Evolutionary conservation across 495 filamentous ascomycete genomes (phyloP), one percentile per base, ranked within the genome.

Genomic region (Aspergillus baeticus): DNA sequence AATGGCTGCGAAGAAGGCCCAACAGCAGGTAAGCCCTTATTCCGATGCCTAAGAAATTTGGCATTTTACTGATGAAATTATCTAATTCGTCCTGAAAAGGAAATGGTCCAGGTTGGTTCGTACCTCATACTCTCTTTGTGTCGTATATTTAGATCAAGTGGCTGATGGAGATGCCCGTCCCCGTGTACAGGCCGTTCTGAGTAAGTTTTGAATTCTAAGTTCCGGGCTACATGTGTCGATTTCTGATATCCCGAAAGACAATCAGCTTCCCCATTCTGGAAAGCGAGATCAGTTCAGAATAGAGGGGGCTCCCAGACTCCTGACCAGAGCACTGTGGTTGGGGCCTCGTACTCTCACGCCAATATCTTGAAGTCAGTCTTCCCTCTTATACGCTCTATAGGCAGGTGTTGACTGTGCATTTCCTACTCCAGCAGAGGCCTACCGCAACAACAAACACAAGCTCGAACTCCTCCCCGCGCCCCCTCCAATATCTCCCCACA

Each of bases 101-200:
- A 98, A 84, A 98, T 98, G 94, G 90, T 96, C 60, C 93, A 98
- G 87, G 91, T 98, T 81, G 94, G 94, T 97, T 84, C 81, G 85
- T 87, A 75, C 68, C 64, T 66, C 63, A 63, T 51, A 43, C 35
- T 17, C 26, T 57, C 61, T 57, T 67, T 58, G n/a, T 62, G 10
- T 58, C 50, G 37, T 17, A 39, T 13, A 18, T 50, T 37, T 42
- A 14, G 37, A 49, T 58, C 17, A 44, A 57, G 50, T 61, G 58
- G 56, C 61, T 69, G 61, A 68, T 60, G 65, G 60, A 71, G 63
- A 64, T 70, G 58, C 69, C 59, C 34, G 15, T 20, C 22, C 34
- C 31, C 15, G 45, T 58, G 42, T 11, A 38, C 62, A 80, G 80
- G 80, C 62, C 76, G 70, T 54, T 73, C 77, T 37, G 78, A 82